These are phyloP conservation scores for Pythium periplocum DNA, from an alignment of 352 stramenopile species.

Conservation along the genomic window DNA sequence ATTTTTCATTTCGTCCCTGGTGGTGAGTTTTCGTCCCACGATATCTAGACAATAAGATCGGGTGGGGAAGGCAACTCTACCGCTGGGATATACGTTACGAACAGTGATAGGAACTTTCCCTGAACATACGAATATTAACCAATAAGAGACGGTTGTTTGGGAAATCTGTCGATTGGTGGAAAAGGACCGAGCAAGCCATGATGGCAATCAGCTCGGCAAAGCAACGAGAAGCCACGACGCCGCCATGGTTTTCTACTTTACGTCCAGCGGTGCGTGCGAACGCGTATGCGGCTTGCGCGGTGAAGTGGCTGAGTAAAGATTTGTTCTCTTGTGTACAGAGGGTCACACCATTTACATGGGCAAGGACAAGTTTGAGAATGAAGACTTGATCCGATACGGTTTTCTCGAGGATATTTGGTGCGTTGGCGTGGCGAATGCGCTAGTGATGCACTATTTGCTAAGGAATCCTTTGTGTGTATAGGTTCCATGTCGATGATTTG, in stretches of 20 bases:
- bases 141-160: too few relatives aligned
- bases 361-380: slow-evolving; percentile 99
- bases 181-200: too few relatives aligned
- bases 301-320: too few relatives aligned
- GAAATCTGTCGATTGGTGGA: slow-evolving; percentile 1
- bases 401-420: slow-evolving; percentile 94
- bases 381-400: slow-evolving; percentile 97
- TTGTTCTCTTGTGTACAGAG: slow-evolving; percentile 28
- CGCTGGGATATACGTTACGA: too few relatives aligned
- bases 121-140: too few relatives aligned
- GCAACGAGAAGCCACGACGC: background rate
- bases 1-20: too few relatives aligned
- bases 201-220: too few relatives aligned
- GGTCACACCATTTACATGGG: slow-evolving; percentile 96
- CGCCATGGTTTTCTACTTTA: slow-evolving; percentile 80
- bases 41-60: too few relatives aligned
- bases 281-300: too few relatives aligned
- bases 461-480: slow-evolving; percentile 8
- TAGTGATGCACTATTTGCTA: background rate
- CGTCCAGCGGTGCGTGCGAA: slow-evolving; percentile 54
- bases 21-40: too few relatives aligned
- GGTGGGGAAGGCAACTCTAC: too few relatives aligned
- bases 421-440: background rate
- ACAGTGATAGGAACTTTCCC: too few relatives aligned
- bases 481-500: slow-evolving; percentile 98